Base-by-base conservation (phyloP, 768 basidiomycete species). In the Fomitopsis serialis region DNA sequence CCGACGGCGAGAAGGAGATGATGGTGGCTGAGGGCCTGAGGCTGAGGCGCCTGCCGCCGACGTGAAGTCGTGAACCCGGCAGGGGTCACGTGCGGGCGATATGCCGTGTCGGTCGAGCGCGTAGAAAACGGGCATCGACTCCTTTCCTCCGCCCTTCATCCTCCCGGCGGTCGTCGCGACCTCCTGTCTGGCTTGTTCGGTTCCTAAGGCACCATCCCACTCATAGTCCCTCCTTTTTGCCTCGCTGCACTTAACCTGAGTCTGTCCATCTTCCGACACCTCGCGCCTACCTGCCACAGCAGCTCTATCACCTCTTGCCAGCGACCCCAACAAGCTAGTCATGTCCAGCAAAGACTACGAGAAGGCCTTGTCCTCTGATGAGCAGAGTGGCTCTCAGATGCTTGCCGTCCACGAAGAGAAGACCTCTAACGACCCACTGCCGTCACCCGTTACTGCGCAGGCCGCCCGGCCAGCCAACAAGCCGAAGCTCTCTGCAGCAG, bases 401-500 rank as follows among this genome's bases (percentile, higher is more conserved):
- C 61, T 66, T 44, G 60, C 63, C 23, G 62, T 66, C 35, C 54
- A 54, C 55, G 59, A 64, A 9, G 63, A 68, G 49, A 57, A 54
- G 19, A 52, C 60, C 49, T 37, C 52, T 11, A 47, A 32, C 48
- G 56, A 57, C 9, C 54, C 75, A 0, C 73, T 86, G n/a, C 85
- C 86, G n/a, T 67, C 80, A 0, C 86, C 86, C 29, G 78, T 74
- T 43, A 74, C 79, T 0, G 59, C 76, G 2, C 55, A 70, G 9
- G 69, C 76, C 21, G 59, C 72, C 9, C 63, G 68, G 2, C 65
- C 70, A 9, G 45, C 29, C 35, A 21, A 22, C 46, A 81, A 79
- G 51, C 59, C 74, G n/a, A 81, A 78, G 63, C 68, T 89, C 25
- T 79, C 88, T 12, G 78, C 88, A 0, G 65, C 82, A 0, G 72